Base-by-base conservation (phyloP, 768 basidiomycete genomes). In the Naganishia onofrii region DNA sequence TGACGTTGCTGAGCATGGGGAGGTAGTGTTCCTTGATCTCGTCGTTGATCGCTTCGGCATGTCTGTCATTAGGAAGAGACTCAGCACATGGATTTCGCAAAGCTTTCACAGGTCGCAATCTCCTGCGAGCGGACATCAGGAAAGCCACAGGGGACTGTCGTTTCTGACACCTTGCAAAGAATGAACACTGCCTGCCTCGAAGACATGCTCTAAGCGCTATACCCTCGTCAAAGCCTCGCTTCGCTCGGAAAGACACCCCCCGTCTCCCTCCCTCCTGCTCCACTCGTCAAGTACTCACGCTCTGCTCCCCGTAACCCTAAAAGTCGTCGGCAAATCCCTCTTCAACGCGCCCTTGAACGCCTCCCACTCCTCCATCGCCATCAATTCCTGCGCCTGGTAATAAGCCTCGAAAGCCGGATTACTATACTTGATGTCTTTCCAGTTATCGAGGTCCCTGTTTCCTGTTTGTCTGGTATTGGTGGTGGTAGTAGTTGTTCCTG, bases 241-340 rank as follows among this genome's bases (percentile, higher is more conserved):
- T 36, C 36, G 36, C 46, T 46, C 46, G 46, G 15, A 17, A 17
- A 46, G 46, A 15, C 46, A 46, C 5, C 15, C 15, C 21, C 15
- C 46, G 46, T 66, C 28, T 17, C 44, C n/a, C n/a, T n/a, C n/a
- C n/a, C n/a, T n/a, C n/a, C n/a, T n/a, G n/a, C n/a, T n/a, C n/a
- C n/a, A n/a, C n/a, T n/a, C n/a, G n/a, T n/a, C n/a, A n/a, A n/a
- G 15, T 42, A 73, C 84, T 69, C 78, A 94, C 94, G 90, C 86
- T 79, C 92, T 85, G 73, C 89, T 92, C 0, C 93, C 92, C 0
- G 93, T 89, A 21, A 99, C 88, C 48, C 96, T 85, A 80, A 99
- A 99, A 0, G 94, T 96, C 0, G 92, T 95, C 3, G 96, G 96
- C 48, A 98, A 83, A 44, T 91, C 90, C 31, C 83, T 83, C 52